Evolutionary conservation across 176 grass and related monocot genomes (phyloP), one percentile per base, ranked within the genome.

Genomic region (Paspalum notatum): DNA sequence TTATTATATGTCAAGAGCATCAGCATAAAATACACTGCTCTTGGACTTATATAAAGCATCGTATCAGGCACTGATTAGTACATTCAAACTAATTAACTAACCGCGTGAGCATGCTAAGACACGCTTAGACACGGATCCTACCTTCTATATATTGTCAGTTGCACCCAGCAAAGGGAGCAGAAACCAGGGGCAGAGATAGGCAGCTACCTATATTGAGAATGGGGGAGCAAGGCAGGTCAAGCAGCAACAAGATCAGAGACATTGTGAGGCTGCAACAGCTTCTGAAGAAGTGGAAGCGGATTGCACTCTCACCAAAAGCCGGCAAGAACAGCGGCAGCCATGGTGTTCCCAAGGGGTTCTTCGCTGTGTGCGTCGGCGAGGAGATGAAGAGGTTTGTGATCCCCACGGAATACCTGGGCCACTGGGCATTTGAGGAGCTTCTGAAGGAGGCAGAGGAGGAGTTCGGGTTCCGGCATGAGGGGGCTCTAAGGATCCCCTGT

Each of bases 301-400:
- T 80, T 7, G 69, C 90, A 17, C 86, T 82, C 7, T 11, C 90
- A 4, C 83, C 83, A 0, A 86, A 89, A 66, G 75, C 48, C 8
- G 9, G 62, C 49, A 89, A 77, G 66, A 82, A 75, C 24, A 42
- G 37, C 9, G 27, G 79, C 22, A 17, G 27, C 40, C 69, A 53
- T 0, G 44, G 5, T 41, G 80, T 93, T 22, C 85, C 85, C 0
- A 90, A 72, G 76, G 93, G 93, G 25, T 97, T 87, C 83, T 83
- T 97, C 6, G 82, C 85, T 0, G 85, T 97, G 58, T 97, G 80
- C 14, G 83, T 93, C n/a, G 93, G 93, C 7, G 83, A 87, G 76
- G 85, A 91, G 82, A 89, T 91, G 93, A 89, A 67, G 83, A 82
- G 88, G 85, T 97, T 88, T 25, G 90, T 91, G 27, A 92, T 97